Evolutionary conservation across 768 basidiomycete genomes (phyloP).

Genomic region (Calvatia gigantea): DNA sequence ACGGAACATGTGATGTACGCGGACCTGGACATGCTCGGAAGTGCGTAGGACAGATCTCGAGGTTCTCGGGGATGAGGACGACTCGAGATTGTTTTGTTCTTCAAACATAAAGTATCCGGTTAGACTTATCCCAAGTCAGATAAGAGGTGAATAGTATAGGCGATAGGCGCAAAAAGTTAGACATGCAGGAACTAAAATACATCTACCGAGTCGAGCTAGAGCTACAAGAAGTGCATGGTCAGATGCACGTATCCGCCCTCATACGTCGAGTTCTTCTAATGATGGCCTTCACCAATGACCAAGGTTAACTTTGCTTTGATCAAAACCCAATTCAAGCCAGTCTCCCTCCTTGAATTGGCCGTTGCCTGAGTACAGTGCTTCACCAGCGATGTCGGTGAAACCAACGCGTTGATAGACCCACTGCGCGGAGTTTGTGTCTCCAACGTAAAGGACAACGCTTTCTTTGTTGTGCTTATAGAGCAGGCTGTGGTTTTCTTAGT

Average conservation of each 20-base stretch:
- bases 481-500: conserved; percentile 23
- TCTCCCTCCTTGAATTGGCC: conserved; percentile 32
- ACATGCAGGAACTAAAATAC: not conserved
- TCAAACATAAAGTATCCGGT: no score
- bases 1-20: no score
- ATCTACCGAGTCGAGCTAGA: not conserved
- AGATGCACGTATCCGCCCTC: not conserved
- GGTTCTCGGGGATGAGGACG: no score
- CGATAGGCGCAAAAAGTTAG: not conserved
- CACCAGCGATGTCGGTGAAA: conserved; percentile 52
- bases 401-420: conserved; percentile 66
- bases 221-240: not conserved
- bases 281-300: conserved; percentile 62
- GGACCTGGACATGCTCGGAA: no score
- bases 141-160: not conserved
- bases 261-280: not conserved
- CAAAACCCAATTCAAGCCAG: conserved; percentile 69
- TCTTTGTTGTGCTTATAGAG: conserved; percentile 30
- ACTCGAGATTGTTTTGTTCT: no score
- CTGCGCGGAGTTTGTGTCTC: conserved; percentile 41
- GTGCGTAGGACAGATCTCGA: no score
- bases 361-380: conserved; percentile 24
- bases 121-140: no score
- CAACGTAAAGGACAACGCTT: conserved; percentile 64
- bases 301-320: conserved; percentile 37